Base-by-base conservation (phyloP, 75 land plant species). In the Pinus albicaulis region DNA sequence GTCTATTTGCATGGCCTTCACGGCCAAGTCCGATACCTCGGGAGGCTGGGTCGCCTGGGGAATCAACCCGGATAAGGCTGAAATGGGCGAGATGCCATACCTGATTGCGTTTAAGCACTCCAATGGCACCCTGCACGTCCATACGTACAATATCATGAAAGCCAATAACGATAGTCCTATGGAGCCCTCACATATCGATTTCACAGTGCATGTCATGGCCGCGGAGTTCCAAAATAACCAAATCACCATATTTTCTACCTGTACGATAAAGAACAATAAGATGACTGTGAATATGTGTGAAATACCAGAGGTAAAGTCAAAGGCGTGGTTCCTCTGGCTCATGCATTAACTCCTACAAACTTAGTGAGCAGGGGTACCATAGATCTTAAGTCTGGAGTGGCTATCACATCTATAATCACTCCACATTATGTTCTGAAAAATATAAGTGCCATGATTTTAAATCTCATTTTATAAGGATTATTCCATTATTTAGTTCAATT, bases 31-130 rank as follows among this genome's bases (percentile, higher is more conserved):
- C 13, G 62, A 77, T 3, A 0, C 79, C 13, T 28, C 88, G 20
- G 14, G 57, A 7, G 75, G 76, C 0, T 92, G 90, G 90, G 85
- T 87, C 7, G 12, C 20, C 22, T 72, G 74, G 74, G 74, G 74
- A 13, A 52, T 72, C 28, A 72, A 72, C 24, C 74, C 74, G 10
- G 16, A 0, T 3, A 17, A 7, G 4, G 1, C 34, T 7, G 19
- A 84, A 19, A 94, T 94, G 98, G 64, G 56, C 20, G 98, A 95
- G 2, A 61, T 92, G 23, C 88, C 73, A 41, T 59, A 88, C 1
- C 82, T 93, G 22, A 69, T 86, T 59, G 92, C 92, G 24, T 82
- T 82, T 74, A 78, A 77, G 25, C 73, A 63, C 41, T 17, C 83
- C 24, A 80, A 82, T 55, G 89, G 86, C 24, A 23, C 53, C 8